Evolutionary conservation across 1,139 yeast genomes (phyloP), one percentile per base, ranked within the genome.

Genomic region (Eremothecium gossypii): DNA sequence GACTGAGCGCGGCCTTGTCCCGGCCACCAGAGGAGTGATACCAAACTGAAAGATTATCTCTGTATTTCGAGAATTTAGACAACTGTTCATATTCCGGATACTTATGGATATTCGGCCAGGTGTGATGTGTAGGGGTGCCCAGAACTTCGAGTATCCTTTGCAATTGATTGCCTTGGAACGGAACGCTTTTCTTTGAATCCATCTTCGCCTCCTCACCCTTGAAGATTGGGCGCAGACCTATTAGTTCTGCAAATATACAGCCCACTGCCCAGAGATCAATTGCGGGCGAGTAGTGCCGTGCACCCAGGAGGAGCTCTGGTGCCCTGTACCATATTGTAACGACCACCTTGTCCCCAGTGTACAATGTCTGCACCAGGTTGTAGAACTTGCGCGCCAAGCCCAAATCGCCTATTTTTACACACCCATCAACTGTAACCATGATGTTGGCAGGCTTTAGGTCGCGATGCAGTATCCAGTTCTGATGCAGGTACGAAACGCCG

Each of bases 281-380:
- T 0, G 97, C 91, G 0, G 97, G 95, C 0, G 96, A 83, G 59
- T 91, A 91, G 64, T 91, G 96, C 39, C 96, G 69, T 1, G 95
- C 87, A 0, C 98, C 98, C 32, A 91, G 65, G 33, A 91, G 67
- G 36, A 91, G 68, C 60, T 91, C 98, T 0, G 98, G 97, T 0
- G 98, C 96, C 50, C 98, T 72, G 61, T 91, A 91, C 98, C 98
- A 91, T 46, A 91, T 91, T 0, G 98, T 91, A 8, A 91, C 98
- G 42, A 91, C 98, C 13, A 93, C 96, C 64, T 91, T 91, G 63
- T 91, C 98, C 28, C 97, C 97, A 8, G 93, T 76, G 57, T 84
- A 91, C 26, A 93, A 69, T 36, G 95, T 80, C 58, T 91, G 97
- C 33, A 91, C 63, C 9, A 95, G 95, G 53, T 86, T 85, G 50